Percentiles rank a stretch among this genome's conserved stretches.
phyloP scores from a whole-genome alignment of 75 land plant species.

The Cunninghamia lanceolata region DNA sequence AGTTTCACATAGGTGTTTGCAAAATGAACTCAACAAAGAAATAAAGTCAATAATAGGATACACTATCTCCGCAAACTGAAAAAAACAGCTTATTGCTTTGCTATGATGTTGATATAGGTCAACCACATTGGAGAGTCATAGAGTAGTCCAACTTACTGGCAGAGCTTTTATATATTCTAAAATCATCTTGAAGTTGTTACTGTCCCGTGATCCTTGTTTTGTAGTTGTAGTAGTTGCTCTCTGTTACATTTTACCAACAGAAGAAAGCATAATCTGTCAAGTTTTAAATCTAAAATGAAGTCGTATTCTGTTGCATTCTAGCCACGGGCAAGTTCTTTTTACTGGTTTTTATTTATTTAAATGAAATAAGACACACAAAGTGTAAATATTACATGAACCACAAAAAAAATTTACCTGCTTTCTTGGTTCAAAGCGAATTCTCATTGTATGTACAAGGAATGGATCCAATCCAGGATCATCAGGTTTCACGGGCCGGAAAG shows the following conservation, averaged over 20 bases:
- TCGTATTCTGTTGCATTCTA: neutral
- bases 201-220: constrained; percentile 34
- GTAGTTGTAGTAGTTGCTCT: constrained; percentile 6
- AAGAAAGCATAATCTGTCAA: constrained; percentile 1
- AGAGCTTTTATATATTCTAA: constrained; percentile 93
- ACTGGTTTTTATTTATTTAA: neutral
- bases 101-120: neutral
- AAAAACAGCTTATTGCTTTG: neutral
- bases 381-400: neutral
- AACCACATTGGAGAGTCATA: constrained; percentile 1
- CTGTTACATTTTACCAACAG: constrained; percentile 5
- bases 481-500: constrained; percentile 87
- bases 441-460: constrained; percentile 87
- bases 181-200: constrained; percentile 73
- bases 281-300: neutral
- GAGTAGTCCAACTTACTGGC: constrained; percentile 52
- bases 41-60: neutral
- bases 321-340: neutral
- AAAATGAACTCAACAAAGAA: neutral
- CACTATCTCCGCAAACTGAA: neutral
- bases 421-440: constrained; percentile 93
- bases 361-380: neutral
- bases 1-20: neutral
- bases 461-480: constrained; percentile 92
- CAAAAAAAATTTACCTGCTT: constrained; percentile 52